Evolutionary conservation across 768 basidiomycete species (phyloP), one percentile per base, ranked within the genome.

Genomic region (Asterophora lycoperdoides): DNA sequence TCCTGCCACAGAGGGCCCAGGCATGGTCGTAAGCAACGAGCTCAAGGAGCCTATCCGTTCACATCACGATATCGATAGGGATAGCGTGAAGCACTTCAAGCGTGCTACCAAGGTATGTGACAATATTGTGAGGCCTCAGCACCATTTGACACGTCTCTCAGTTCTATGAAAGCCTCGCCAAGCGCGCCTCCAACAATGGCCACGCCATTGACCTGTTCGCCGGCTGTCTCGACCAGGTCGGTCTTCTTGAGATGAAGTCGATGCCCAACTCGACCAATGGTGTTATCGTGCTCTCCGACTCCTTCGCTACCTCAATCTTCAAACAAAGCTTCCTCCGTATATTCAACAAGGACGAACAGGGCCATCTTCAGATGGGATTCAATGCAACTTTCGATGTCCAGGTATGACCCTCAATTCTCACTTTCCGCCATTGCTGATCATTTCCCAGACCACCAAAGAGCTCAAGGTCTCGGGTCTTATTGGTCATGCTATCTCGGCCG

Each of bases 341-440:
- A 35, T 93, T 99, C 67, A 82, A 77, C 61, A 97, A 96, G 66
- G 95, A 95, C 56, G 90, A 89, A 14, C 83, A 95, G 54, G 95
- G 94, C 1, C 78, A 89, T 55, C 75, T 98, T 20, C 82, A 88
- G 61, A 97, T 98, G 94, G 96, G 95, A 47, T 98, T 98, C 74
- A 99, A 98, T 59, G 96, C 93, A 8, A 98, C 93, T 1, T 95
- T 99, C 57, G 96, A 98, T 64, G 95, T 99, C 19, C 89, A 94
- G 80, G 92, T 91, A 59, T 35, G 66, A 58, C 15, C 4, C 19
- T 20, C 17, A 17, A 17, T 20, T 30, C 20, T 10, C 44, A 23
- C 19, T 1, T 30, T 8, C 28, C 42, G 18, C 44, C 19, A 9
- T 20, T 2, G 45, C 34, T 41, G 47, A 44, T 7, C 3, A 33